Base-by-base conservation (phyloP, 2,329 filamentous ascomycete species). In the Pseudopithomyces maydicus region DNA sequence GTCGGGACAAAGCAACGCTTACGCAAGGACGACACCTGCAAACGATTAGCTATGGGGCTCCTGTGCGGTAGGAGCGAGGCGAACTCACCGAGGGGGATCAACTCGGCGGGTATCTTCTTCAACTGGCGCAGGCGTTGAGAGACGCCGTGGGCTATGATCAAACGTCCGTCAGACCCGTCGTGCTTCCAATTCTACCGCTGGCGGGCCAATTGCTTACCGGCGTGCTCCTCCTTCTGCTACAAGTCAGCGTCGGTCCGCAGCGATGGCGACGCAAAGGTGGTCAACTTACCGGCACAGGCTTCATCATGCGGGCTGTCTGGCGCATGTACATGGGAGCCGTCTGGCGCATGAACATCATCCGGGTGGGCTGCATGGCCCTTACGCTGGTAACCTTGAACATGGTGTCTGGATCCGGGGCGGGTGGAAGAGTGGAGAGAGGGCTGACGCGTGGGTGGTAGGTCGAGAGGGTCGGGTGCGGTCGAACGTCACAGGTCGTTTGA, bases 101-200 rank as follows among this genome's bases (percentile, higher is more conserved):
- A 85, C 85, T 99, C 95, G 69, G 92, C 88, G 68, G 95, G 95
- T 75, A 98, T 90, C 81, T 88, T 88, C 85, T 90, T 93, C 74
- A 97, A 84, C 77, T 88, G 89, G 77, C 93, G 90, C 72, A 99
- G 84, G 77, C 94, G 91, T 84, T 98, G 95, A 67, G 94, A 97
- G 80, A 98, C 88, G 72, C 94, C 97, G 83, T 98, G 95, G 77
- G 92, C 95, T 99, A 69, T 36, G 14, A 32, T 17, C n/a, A 8
- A 29, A 19, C 44, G 32, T 22, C 20, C 20, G 19, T 44, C 38
- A 26, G 36, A 41, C 19, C 44, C 7, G n/a, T 41, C 2, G 12
- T 10, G 7, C n/a, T 17, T 39, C 56, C 48, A 49, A 51, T 8
- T 48, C 23, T 36, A 43, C 42, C 36, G 47, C 6, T 22, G 59